Evolutionary conservation across 2,329 filamentous ascomycete genomes (phyloP).

Genomic region (Phaeophleospora eucalypticola): DNA sequence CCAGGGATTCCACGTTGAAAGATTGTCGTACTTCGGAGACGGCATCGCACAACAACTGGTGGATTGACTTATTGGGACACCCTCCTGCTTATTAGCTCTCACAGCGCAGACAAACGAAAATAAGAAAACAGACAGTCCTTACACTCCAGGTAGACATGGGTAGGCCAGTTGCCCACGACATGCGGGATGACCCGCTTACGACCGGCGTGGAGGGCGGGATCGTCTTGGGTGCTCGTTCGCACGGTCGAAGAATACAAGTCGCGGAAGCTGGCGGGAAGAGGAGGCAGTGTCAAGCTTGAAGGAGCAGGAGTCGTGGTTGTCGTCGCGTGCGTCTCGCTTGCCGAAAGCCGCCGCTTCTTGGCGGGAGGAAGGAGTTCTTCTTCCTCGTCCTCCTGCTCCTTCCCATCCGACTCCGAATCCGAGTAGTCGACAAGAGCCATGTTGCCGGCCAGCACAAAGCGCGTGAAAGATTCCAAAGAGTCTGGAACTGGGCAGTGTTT

Average conservation of each 20-base stretch:
- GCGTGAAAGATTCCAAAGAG: background rate
- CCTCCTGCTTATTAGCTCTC: constrained; percentile 39
- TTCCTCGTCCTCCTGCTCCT: constrained; percentile 14
- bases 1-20: background rate
- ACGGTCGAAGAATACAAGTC: constrained; percentile 84
- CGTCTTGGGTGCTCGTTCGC: constrained; percentile 72
- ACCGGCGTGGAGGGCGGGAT: constrained; percentile 80
- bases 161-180: constrained; percentile 85
- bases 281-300: constrained; percentile 34
- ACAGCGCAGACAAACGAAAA: background rate
- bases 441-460: background rate
- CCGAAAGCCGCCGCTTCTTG: constrained; percentile 22
- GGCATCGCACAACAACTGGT: constrained; percentile 32
- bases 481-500: background rate
- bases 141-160: constrained; percentile 92
- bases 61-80: constrained; percentile 51
- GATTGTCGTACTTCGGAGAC: constrained; percentile 37
- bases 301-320: constrained; percentile 1
- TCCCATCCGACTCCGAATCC: constrained; percentile 48
- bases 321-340: constrained; percentile 1
- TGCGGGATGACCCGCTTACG: constrained; percentile 79
- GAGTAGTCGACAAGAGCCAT: constrained; percentile 67
- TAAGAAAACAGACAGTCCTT: constrained; percentile 37
- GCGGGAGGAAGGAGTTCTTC: background rate
- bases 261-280: constrained; percentile 75